Evolutionary conservation across 106 monocot genomes (phyloP).

Genomic region (Allium sativum): DNA sequence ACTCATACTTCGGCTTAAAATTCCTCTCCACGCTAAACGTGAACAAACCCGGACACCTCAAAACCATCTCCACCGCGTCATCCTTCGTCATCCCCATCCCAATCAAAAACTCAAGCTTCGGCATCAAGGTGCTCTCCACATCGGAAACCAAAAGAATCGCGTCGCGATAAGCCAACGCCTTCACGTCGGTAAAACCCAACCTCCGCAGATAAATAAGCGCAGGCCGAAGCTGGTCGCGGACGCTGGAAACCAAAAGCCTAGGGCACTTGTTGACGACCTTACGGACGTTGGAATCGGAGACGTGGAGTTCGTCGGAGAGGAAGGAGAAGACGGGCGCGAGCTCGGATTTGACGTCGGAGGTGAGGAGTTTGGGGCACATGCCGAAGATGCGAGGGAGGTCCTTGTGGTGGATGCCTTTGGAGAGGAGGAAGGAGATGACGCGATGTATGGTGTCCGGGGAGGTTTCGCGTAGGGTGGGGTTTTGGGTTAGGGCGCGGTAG

Average conservation of each 20-base stretch:
- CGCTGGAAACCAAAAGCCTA: constrained; percentile 46
- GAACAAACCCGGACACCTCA: constrained; percentile 59
- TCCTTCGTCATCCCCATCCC: constrained; percentile 33
- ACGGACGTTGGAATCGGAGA: constrained; percentile 28
- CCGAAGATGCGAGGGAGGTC: constrained; percentile 55
- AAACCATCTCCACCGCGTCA: constrained; percentile 56
- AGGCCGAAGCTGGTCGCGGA: constrained; percentile 60
- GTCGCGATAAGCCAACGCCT: constrained; percentile 39
- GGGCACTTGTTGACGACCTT: constrained; percentile 80
- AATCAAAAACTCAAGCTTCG: constrained; percentile 46
- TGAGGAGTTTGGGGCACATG: constrained; percentile 64
- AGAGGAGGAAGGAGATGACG: constrained; percentile 54
- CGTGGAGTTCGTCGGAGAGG: constrained; percentile 41
- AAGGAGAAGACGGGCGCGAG: constrained; percentile 70
- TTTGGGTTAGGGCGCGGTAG: constrained; percentile 30
- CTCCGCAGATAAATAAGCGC: constrained; percentile 49
- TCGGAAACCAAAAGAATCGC: constrained; percentile 58
- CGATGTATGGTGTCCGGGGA: constrained; percentile 55
- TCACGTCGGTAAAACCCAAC: constrained; percentile 44
- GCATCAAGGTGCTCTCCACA: constrained; percentile 61
- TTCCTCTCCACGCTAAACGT: constrained; percentile 94
- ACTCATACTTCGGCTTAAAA: constrained; percentile 57
- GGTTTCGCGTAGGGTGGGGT: constrained; percentile 48
- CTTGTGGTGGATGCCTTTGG: constrained; percentile 67
- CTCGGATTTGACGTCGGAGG: constrained; percentile 31